Evolutionary conservation across 169 alveolate species (phyloP).

Genomic region (Plasmodium gonderi): DNA sequence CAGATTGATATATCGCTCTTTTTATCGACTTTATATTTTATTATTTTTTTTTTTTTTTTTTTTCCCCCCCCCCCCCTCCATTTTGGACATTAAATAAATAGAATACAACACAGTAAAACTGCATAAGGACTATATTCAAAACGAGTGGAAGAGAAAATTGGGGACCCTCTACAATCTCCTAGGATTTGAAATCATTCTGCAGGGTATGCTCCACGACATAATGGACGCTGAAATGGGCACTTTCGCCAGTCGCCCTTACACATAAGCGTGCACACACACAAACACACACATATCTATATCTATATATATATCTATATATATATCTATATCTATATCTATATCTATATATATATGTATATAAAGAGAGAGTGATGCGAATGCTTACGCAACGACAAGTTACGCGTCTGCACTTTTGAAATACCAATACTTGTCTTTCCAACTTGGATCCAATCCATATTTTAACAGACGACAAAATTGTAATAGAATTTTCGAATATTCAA

Average conservation of each 20-base stretch:
- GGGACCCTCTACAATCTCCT: conserved; percentile 49
- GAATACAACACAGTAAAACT: conserved; percentile 65
- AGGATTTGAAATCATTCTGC: conserved; percentile 57
- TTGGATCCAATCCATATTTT: not conserved
- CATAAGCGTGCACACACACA: too few relatives aligned
- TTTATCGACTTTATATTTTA: not conserved
- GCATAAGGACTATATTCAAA: conserved; percentile 46
- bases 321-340: too few relatives aligned
- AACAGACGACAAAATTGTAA: conserved; percentile 46
- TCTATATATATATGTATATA: too few relatives aligned
- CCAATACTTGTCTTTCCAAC: not conserved
- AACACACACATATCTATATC: too few relatives aligned
- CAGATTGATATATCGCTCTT: not conserved
- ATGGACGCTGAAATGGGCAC: not conserved
- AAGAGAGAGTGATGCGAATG: too few relatives aligned
- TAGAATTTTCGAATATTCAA: conserved; percentile 65
- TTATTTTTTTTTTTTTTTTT: not conserved
- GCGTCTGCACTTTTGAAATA: not conserved
- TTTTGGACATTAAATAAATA: not conserved
- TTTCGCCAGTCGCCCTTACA: not conserved
- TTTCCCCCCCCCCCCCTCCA: not conserved
- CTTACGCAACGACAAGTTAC: not conserved
- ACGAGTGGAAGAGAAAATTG: conserved; percentile 54
- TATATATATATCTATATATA: too few relatives aligned
- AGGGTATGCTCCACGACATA: conserved; percentile 9